These are phyloP conservation scores for Calonectria naviculata DNA, from an alignment of 2,329 filamentous ascomycete genomes.

Conservation along the genomic window DNA sequence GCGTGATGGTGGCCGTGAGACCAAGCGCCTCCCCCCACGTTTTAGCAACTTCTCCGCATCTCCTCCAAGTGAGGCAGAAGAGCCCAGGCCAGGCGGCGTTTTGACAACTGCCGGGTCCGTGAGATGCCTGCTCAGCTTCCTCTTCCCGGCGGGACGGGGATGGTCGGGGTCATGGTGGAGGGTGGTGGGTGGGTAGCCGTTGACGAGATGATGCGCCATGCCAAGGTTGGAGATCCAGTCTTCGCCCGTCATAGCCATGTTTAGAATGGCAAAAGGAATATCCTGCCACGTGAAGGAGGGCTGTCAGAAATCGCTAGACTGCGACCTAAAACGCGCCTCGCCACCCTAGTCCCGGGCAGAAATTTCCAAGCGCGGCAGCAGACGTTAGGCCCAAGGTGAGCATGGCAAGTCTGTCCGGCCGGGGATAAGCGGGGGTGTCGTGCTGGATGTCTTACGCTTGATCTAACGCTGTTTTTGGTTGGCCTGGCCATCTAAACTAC, in stretches of 20 bases:
- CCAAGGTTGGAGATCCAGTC: constrained; percentile 5
- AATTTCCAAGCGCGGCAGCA: constrained; percentile 16
- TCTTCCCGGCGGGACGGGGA: background rate
- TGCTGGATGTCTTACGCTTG: constrained; percentile 4
- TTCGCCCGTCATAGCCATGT: constrained; percentile 21
- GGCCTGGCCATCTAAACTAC: background rate
- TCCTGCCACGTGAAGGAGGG: constrained; percentile 8
- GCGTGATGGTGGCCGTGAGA: constrained; percentile 11
- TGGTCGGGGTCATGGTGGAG: background rate
- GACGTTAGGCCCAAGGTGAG: background rate
- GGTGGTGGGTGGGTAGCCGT: background rate
- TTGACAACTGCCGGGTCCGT: constrained; percentile 19
- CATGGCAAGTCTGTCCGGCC: constrained; percentile 35
- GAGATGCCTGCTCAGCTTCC: constrained; percentile 14
- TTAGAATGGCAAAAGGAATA: constrained; percentile 12
- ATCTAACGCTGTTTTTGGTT: constrained; percentile 5
- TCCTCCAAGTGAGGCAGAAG: background rate
- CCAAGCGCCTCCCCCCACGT: constrained; percentile 18
- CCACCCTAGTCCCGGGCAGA: constrained; percentile 17
- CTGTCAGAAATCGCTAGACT: background rate
- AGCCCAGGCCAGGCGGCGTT: background rate
- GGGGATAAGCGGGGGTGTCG: background rate
- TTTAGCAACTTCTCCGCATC: constrained; percentile 16
- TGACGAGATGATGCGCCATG: constrained; percentile 3
- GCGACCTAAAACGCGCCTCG: constrained; percentile 1